Percentiles rank a stretch among this genome's conserved stretches.
Conservation (phyloP, 495 filamentous ascomycete species). For the Penicillium verhagenii region DNA sequence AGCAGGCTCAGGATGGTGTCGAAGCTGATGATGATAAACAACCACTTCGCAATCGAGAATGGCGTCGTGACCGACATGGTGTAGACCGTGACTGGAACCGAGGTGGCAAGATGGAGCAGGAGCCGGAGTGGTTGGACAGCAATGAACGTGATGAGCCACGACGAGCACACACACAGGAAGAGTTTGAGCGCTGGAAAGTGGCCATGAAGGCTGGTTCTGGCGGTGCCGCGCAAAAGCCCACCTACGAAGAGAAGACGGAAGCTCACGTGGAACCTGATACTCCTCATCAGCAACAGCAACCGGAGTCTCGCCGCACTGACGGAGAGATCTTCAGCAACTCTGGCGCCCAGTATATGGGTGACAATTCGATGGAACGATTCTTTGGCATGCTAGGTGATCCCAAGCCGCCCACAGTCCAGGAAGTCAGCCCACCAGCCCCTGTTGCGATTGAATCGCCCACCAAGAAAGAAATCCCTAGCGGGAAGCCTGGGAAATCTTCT, state of each 20-base stretch:
- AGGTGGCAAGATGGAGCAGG: conserved; percentile 60
- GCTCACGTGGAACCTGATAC: conserved; percentile 26
- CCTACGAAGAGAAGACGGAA: conserved; percentile 50
- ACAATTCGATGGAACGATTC: conserved; percentile 73
- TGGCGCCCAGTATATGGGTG: conserved; percentile 47
- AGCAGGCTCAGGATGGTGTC: conserved; percentile 49
- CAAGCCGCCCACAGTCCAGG: conserved; percentile 33
- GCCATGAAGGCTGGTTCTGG: conserved; percentile 70
- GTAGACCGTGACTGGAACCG: conserved; percentile 63
- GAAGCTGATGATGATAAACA: conserved; percentile 57
- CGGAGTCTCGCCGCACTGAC: conserved; percentile 35
- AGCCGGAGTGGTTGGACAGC: conserved; percentile 85
- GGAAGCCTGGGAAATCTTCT: conserved; percentile 59
- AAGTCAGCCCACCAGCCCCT: conserved; percentile 22
- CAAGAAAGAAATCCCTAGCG: conserved; percentile 24
- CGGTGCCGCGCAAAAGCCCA: conserved; percentile 18
- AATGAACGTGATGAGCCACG: conserved; percentile 65
- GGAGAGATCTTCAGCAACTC: conserved; percentile 38
- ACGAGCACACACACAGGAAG: conserved; percentile 75
- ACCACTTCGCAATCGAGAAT: conserved; percentile 59
- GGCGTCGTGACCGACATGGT: conserved; percentile 59
- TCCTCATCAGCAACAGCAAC: conserved; percentile 27
- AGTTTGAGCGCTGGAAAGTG: conserved; percentile 96
- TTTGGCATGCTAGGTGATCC: conserved; percentile 66
- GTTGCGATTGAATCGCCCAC: conserved; percentile 29